Evolutionary conservation across 257 asterid genomes (phyloP), one percentile per base, ranked within the genome.

Genomic region (Ehretia macrophylla): DNA sequence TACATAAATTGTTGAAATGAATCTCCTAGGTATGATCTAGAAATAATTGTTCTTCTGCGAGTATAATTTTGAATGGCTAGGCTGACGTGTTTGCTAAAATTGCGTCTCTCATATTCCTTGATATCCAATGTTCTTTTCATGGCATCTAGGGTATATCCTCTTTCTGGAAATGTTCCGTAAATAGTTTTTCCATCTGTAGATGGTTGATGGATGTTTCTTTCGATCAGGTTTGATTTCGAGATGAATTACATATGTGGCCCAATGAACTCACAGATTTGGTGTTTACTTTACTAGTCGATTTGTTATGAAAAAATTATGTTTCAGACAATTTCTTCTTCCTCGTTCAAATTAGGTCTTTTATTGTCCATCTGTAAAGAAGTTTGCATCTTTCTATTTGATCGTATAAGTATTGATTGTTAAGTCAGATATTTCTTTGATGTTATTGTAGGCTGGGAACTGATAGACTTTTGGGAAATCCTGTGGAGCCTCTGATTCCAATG

Each of bases 381-480:
- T 42, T 42, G 11, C 11, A 42, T 51, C 48, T 48, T 54, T 61
- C 3, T 16, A 4, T 4, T 9, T 5, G 5, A 4, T 18, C 10
- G 14, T n/a, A 17, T 23, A 27, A 27, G 6, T 27, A 27, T n/a
- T 27, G 35, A 27, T 27, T 27, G 35, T 27, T 27, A 27, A 27
- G 35, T 27, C 35, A 27, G 6, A 27, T 27, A 27, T 27, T 27
- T 27, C 4, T 27, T n/a, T 27, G 35, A 27, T 27, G 35, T 23
- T 72, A 22, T 60, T 57, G 19, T 66, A 91, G 97, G 81, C 64
- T 82, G 53, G 91, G 88, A 71, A 59, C 58, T 22, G 85, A 83
- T 50, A 80, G 95, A 56, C 18, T 74, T 21, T 55, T 79, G 79
- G 71, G 82, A 65, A 79, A 59, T 57, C 75, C 83, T 0, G 20